phyloP scores from a whole-genome alignment of 257 asterid genomes.

The Solanum okadae region DNA sequence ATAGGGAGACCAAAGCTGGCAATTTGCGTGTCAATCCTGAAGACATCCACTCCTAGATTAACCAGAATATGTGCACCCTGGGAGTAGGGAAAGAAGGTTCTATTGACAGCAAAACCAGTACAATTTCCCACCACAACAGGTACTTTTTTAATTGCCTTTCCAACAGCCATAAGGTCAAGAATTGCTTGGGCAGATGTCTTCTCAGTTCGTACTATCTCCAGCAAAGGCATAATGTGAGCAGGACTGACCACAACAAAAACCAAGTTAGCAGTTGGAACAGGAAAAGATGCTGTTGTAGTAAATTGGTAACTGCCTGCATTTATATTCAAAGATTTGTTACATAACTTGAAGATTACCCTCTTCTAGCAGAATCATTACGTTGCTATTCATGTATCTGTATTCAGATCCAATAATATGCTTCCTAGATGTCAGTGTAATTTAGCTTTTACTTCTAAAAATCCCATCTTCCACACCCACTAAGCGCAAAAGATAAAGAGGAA shows the following conservation, averaged over 20 bases:
- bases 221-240: constrained; percentile 94
- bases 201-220: constrained; percentile 86
- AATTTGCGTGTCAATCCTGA: constrained; percentile 85
- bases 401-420: not conserved
- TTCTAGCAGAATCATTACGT: not conserved
- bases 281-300: not conserved
- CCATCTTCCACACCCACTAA: not conserved
- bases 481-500: not conserved
- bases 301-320: not conserved
- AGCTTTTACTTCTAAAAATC: not conserved
- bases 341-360: not conserved
- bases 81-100: constrained; percentile 87
- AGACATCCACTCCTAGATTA: constrained; percentile 82
- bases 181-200: constrained; percentile 92
- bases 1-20: constrained; percentile 78
- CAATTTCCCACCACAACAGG: constrained; percentile 97
- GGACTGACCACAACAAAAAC: constrained; percentile 54
- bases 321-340: not conserved
- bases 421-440: not conserved
- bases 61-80: constrained; percentile 82
- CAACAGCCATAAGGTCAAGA: constrained; percentile 83
- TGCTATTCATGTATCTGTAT: not conserved
- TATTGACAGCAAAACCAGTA: constrained; percentile 96
- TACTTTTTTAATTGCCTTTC: constrained; percentile 82
- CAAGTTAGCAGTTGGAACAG: constrained; percentile 11